Evolutionary conservation across 2,329 filamentous ascomycete genomes (phyloP), one percentile per base, ranked within the genome.

Genomic region (Coniochaeta sp.): DNA sequence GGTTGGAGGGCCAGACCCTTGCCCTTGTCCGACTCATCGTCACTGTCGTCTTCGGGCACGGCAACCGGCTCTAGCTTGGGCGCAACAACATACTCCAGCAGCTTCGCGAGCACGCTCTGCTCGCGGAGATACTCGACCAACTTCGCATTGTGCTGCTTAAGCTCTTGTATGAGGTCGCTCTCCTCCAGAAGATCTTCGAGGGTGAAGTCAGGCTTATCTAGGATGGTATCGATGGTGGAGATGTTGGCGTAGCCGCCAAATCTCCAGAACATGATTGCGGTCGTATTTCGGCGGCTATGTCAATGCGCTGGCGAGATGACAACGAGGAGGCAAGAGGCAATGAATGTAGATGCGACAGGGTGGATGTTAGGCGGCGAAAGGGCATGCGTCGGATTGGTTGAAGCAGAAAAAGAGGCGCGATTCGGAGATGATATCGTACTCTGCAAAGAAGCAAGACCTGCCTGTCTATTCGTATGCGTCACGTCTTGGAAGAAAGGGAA

Each of bases 171-270:
- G 69, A 98, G 79, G 73, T 99, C 95, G 71, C 90, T 89, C 81
- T 99, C 95, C 74, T 98, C 93, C 64, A 99, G 86, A 62, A 99
- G 82, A 73, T 98, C 93, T 77, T 99, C 95, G 66, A 98, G 88
- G 58, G 90, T 92, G 73, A 97, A 93, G 77, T 96, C 90, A 68
- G 96, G 87, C 77, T 96, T 96, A 74, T 99, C 95, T 74, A 99
- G 91, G 71, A 99, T 90, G 68, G 89, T 92, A 77, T 98, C 95
- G 76, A 99, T 91, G 72, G 93, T 89, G 70, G 93, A 97, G 77
- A 96, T 89, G 83, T 91, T 96, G 82, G 93, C 91, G 83, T 98
- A 98, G 72, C 92, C 92, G 83, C 95, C 93, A 83, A 98, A 99
- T 79, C 93, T 89, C 95, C 95, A 99, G 79, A 99, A 99, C 95